phyloP scores from a whole-genome alignment of 176 grass and related monocot species.

The Stipa capillata region DNA sequence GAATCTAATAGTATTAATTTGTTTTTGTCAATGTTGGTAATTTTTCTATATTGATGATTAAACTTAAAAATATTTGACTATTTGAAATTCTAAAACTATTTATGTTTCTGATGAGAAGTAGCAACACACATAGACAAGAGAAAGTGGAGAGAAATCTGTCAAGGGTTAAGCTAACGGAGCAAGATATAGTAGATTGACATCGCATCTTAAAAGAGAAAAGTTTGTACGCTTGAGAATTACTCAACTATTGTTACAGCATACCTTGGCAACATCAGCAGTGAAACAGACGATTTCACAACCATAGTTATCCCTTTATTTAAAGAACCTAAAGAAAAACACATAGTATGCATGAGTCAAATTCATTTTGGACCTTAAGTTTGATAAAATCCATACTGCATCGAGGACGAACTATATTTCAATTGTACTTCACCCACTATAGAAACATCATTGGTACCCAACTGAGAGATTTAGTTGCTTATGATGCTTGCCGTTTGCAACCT shows the following conservation, averaged over 20 bases:
- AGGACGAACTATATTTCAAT: too few species aligned
- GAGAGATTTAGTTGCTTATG: slow-evolving; percentile 49
- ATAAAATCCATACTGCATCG: neutral
- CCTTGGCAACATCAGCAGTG: slow-evolving; percentile 91
- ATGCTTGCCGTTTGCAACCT: too few species aligned
- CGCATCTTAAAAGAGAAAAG: neutral
- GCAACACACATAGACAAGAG: neutral
- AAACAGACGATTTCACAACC: slow-evolving; percentile 90
- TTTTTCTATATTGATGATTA: too few species aligned
- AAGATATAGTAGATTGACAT: neutral
- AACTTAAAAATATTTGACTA: too few species aligned
- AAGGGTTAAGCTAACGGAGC: neutral
- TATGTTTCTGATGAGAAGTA: too few species aligned
- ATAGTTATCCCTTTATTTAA: slow-evolving; percentile 74
- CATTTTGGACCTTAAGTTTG: neutral
- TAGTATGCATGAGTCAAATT: neutral
- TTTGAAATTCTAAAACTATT: too few species aligned
- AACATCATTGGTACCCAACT: slow-evolving; percentile 49
- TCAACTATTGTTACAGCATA: slow-evolving; percentile 6
- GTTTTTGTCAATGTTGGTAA: too few species aligned
- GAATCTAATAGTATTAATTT: too few species aligned
- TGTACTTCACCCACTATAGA: too few species aligned
- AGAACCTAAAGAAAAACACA: neutral
- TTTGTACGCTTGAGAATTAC: neutral
- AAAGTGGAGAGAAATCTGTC: neutral